Percentiles rank a stretch among this genome's conserved stretches.
Evolutionary conservation across 2,329 filamentous ascomycete species (phyloP).

Genomic region (Drechslerella coelobrocha): DNA sequence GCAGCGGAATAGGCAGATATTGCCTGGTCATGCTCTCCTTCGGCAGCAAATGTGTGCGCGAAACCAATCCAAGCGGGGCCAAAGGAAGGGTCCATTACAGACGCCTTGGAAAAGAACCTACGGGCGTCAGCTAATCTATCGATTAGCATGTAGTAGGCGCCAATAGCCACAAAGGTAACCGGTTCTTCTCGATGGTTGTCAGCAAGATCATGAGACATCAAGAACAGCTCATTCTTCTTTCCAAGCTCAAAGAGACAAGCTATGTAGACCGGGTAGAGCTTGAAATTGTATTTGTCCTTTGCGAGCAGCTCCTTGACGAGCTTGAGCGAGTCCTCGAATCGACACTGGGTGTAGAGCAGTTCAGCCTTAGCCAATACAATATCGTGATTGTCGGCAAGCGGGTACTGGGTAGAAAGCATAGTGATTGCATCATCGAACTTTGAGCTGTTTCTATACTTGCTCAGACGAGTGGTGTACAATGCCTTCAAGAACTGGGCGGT

Average conservation of each 20-base stretch:
- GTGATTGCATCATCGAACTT: conserved; percentile 86
- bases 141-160: conserved; percentile 90
- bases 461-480: conserved; percentile 92
- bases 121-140: conserved; percentile 90
- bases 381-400: conserved; percentile 82
- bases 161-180: conserved; percentile 91
- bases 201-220: conserved; percentile 89
- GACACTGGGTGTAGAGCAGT: conserved; percentile 90
- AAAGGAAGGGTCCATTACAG: conserved; percentile 96
- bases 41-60: conserved; percentile 95
- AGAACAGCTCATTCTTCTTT: conserved; percentile 85
- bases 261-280: conserved; percentile 86
- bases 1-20: conserved; percentile 97
- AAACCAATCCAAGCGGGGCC: conserved; percentile 98
- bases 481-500: conserved; percentile 93
- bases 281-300: conserved; percentile 86
- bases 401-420: conserved; percentile 91
- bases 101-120: conserved; percentile 95
- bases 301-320: conserved; percentile 84
- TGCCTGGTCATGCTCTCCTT: conserved; percentile 97
- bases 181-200: conserved; percentile 91
- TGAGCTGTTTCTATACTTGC: conserved; percentile 88
- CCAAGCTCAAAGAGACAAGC: conserved; percentile 88
- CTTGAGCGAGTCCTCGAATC: conserved; percentile 82
- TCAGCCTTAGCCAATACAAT: conserved; percentile 89